Percentiles rank a stretch among this genome's conserved stretches.
Conservation (phyloP, 2,329 filamentous ascomycete genomes). For the Aspergillus unguis region DNA sequence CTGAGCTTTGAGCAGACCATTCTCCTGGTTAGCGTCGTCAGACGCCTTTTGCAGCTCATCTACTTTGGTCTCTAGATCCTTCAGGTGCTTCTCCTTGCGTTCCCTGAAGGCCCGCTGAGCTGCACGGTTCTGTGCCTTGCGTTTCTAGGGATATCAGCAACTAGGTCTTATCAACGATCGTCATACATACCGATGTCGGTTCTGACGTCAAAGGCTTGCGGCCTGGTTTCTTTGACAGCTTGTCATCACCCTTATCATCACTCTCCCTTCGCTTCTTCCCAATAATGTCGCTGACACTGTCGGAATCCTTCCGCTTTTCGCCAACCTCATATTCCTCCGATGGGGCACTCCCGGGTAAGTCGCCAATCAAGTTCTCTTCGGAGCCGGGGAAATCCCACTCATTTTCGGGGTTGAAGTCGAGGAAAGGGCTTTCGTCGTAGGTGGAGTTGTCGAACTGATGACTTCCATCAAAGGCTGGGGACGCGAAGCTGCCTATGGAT, state of each 20-base stretch:
- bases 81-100: conserved; percentile 77
- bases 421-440: conserved; percentile 73
- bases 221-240: conserved; percentile 89
- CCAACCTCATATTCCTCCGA: conserved; percentile 53
- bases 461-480: conserved; percentile 31
- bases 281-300: conserved; percentile 62
- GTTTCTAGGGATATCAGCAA: conserved; percentile 39
- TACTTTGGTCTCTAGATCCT: conserved; percentile 55
- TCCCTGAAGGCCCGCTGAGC: conserved; percentile 92
- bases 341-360: conserved; percentile 56
- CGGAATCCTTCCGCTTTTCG: conserved; percentile 58
- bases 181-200: conserved; percentile 79
- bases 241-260: conserved; percentile 80
- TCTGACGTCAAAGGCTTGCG: conserved; percentile 94
- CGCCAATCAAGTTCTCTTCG: conserved; percentile 69
- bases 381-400: conserved; percentile 67
- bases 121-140: conserved; percentile 89
- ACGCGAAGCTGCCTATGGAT: conserved; percentile 44
- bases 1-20: conserved; percentile 76
- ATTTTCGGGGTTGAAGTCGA: conserved; percentile 78
- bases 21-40: conserved; percentile 79
- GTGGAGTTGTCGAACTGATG: conserved; percentile 47
- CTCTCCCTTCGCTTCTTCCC: conserved; percentile 70
- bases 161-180: background rate
- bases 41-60: conserved; percentile 73